phyloP scores from a whole-genome alignment of 2,329 filamentous ascomycete species.

The Hymenoscyphus infarciens region DNA sequence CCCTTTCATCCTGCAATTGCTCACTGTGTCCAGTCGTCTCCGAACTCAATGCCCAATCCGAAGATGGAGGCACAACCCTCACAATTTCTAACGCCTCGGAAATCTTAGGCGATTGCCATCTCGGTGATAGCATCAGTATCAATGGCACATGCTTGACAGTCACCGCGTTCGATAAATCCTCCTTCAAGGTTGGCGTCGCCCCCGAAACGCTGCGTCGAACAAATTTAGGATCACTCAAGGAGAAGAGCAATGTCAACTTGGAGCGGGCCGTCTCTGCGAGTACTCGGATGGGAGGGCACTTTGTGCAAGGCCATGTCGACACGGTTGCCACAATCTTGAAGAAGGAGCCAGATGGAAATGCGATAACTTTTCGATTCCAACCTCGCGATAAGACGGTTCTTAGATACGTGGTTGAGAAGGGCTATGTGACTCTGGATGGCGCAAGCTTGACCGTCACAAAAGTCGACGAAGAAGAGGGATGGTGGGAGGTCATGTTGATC shows the following conservation, averaged over 20 bases:
- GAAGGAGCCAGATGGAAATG: constrained; percentile 80
- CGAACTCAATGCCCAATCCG: constrained; percentile 74
- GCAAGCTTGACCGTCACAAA: constrained; percentile 89
- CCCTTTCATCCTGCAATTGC: constrained; percentile 12
- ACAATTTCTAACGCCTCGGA: constrained; percentile 72
- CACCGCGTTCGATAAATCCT: constrained; percentile 58
- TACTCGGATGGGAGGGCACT: constrained; percentile 96
- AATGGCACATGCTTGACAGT: constrained; percentile 97
- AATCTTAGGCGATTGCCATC: constrained; percentile 74
- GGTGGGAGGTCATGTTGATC: constrained; percentile 97
- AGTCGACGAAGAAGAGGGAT: constrained; percentile 74
- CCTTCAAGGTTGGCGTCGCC: constrained; percentile 89
- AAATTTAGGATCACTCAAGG: constrained; percentile 74
- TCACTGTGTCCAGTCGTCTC: constrained; percentile 63
- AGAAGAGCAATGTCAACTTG: constrained; percentile 75
- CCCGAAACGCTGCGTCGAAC: constrained; percentile 95
- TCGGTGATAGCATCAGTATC: constrained; percentile 91
- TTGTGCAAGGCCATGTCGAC: constrained; percentile 97
- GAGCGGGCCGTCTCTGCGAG: constrained; percentile 88
- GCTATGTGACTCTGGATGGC: constrained; percentile 90
- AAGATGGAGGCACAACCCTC: constrained; percentile 82
- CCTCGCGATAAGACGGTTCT: constrained; percentile 68
- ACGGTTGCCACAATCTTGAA: constrained; percentile 73
- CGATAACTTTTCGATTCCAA: constrained; percentile 78
- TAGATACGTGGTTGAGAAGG: constrained; percentile 92